Base-by-base conservation (phyloP, 2,329 filamentous ascomycete genomes). In the Zarea fungicola region DNA sequence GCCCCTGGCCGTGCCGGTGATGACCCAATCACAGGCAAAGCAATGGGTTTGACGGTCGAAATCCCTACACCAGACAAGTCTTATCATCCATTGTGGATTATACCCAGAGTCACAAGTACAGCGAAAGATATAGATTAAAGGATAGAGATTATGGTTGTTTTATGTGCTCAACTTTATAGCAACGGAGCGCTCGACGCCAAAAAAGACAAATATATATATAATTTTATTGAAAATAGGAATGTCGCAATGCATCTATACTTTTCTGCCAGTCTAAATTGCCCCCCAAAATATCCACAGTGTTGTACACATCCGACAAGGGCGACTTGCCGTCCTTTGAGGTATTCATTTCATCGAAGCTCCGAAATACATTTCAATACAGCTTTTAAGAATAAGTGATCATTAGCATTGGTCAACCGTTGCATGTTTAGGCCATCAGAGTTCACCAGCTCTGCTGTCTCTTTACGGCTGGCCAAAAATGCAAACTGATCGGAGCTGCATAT, bases 1-100 rank as follows among this genome's bases (percentile, higher is more conserved):
- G 28, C n/a, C n/a, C n/a, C 13, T 31, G 28, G 21, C 8, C 5
- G 28, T 29, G 16, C 21, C 10, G 43, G 58, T 44, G 29, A 31
- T 16, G 44, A 18, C 25, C 35, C 18, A 11, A 11, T 9, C 8
- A 6, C 28, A 16, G 36, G 51, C 56, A 55, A 47, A 56, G 52
- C 5, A 54, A 52, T 28, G 54, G 62, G 39, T 37, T 75, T 82
- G 19, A 74, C 66, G 57, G 72, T 71, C 21, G 74, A 79, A 59
- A 69, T 84, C 41, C 79, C 79, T 8, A 62, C 62, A 19, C 68
- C 74, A 21, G 74, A 74, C 11, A 71, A 77, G 58, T 69, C 73
- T 26, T 83, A 83, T 62, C 80, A 85, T 61, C 73, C 78, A 58
- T 84, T 78, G 76, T 85, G 81, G 81, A 68, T 83, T 50, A 78